Evolutionary conservation across 441 rosid genomes (phyloP).

Genomic region (Viola pubescens): DNA sequence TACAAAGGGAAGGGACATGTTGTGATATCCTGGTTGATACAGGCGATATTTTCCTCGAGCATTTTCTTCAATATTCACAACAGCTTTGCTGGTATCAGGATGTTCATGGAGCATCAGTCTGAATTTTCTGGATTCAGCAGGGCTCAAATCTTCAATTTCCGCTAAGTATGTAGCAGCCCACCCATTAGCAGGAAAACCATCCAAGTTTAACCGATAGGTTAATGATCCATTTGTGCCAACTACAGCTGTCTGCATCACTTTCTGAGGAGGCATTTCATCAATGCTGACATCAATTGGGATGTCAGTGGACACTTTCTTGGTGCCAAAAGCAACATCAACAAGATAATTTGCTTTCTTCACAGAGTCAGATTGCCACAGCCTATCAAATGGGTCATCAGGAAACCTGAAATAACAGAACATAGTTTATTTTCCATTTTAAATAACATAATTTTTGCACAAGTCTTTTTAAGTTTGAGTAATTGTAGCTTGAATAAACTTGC

Average conservation of each 20-base stretch:
- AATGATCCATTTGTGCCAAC: conserved; percentile 83
- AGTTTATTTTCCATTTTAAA: background rate
- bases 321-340: conserved; percentile 93
- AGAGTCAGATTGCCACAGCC: conserved; percentile 92
- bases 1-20: conserved; percentile 76
- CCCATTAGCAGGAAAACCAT: conserved; percentile 88
- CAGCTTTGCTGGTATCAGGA: conserved; percentile 67
- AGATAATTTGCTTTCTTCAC: conserved; percentile 74
- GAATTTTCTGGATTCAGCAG: conserved; percentile 73
- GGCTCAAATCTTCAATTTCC: conserved; percentile 73
- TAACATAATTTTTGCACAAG: background rate
- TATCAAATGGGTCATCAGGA: conserved; percentile 93
- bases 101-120: conserved; percentile 67
- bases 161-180: conserved; percentile 88
- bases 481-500: conserved; percentile 8
- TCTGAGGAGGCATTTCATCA: conserved; percentile 62
- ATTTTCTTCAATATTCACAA: conserved; percentile 86
- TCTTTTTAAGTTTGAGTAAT: background rate
- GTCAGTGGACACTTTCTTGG: conserved; percentile 56
- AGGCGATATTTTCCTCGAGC: conserved; percentile 65
- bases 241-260: conserved; percentile 98
- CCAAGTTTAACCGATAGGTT: conserved; percentile 77
- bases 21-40: conserved; percentile 80
- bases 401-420: conserved; percentile 47
- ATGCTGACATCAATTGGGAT: conserved; percentile 39